A percentile compares a stretch with the other conserved stretches of the same genome.
Evolutionary conservation across 768 basidiomycete species (phyloP).

Genomic region (Mycena metata): DNA sequence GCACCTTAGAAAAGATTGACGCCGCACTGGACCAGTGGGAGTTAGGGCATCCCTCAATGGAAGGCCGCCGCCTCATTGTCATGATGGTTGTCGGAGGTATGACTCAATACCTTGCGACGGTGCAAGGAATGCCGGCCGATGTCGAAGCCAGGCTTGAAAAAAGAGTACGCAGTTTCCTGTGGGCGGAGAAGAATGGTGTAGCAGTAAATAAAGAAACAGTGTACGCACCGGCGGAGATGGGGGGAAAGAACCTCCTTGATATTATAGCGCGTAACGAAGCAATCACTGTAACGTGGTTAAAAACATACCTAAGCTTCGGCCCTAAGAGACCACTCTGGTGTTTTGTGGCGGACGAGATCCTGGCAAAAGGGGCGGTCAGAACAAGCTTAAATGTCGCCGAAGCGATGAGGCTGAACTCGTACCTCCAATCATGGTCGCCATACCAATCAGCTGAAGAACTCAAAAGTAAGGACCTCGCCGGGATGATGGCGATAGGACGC

Average conservation of each 20-base stretch:
- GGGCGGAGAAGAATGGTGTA: slow-evolving; percentile 1
- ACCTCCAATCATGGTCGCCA: slow-evolving; percentile 4
- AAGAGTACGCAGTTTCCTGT: too few species aligned
- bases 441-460: too few species aligned
- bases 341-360: not conserved
- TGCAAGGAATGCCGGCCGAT: slow-evolving; percentile 39
- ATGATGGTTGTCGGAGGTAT: too few species aligned
- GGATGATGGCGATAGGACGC: not conserved
- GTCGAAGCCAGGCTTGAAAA: slow-evolving; percentile 18
- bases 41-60: too few species aligned
- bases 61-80: too few species aligned
- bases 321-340: not conserved
- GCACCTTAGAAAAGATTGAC: slow-evolving; percentile 18
- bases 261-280: too few species aligned
- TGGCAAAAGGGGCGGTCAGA: not conserved
- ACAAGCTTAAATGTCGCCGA: not conserved
- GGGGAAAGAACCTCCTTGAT: not conserved
- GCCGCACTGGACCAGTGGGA: not conserved
- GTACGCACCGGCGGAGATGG: not conserved
- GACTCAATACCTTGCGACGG: too few species aligned
- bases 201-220: slow-evolving; percentile 16
- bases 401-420: not conserved
- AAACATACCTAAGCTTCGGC: too few species aligned
- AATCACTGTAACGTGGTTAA: too few species aligned
- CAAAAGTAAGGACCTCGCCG: not conserved